phyloP scores from a whole-genome alignment of 306 rosid genomes.

The Datisca glomerata region DNA sequence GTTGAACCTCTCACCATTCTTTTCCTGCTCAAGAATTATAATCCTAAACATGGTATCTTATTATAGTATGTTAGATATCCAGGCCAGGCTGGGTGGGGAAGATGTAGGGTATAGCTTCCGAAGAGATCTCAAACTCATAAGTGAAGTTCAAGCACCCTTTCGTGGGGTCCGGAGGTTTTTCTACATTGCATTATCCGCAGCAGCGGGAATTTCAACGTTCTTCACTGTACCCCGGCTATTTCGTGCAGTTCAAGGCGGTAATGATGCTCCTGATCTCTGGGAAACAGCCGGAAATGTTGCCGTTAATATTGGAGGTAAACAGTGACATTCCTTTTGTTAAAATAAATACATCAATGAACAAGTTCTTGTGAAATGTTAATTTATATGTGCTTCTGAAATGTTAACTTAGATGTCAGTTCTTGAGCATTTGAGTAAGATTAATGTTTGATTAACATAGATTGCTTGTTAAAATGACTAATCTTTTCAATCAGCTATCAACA shows the following conservation, averaged over 20 bases:
- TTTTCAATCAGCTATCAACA: constrained; percentile 59
- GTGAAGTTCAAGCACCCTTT: constrained; percentile 99
- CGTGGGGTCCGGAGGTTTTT: constrained; percentile 92
- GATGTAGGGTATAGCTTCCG: constrained; percentile 88
- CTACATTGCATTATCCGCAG: constrained; percentile 67
- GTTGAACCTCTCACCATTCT: too few species aligned
- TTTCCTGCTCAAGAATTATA: background rate
- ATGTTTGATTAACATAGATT: background rate
- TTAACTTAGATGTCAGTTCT: too few species aligned
- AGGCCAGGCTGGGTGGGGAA: constrained; percentile 96
- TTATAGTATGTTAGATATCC: constrained; percentile 10
- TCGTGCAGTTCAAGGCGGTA: constrained; percentile 63
- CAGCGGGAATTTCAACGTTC: constrained; percentile 79
- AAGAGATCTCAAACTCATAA: constrained; percentile 95
- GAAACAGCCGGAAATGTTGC: constrained; percentile 87
- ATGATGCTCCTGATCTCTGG: constrained; percentile 74
- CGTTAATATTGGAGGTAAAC: constrained; percentile 79
- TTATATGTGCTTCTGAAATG: too few species aligned
- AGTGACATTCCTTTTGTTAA: too few species aligned
- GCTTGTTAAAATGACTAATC: constrained; percentile 49
- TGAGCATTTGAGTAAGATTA: constrained; percentile 2
- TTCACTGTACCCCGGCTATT: constrained; percentile 63
- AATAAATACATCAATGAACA: too few species aligned
- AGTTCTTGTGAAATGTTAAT: too few species aligned
- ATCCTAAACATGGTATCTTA: background rate